Percentiles rank a stretch among this genome's conserved stretches.
Conservation (phyloP, 1,284 basidiomycete genomes). For the Mycena sp. region DNA sequence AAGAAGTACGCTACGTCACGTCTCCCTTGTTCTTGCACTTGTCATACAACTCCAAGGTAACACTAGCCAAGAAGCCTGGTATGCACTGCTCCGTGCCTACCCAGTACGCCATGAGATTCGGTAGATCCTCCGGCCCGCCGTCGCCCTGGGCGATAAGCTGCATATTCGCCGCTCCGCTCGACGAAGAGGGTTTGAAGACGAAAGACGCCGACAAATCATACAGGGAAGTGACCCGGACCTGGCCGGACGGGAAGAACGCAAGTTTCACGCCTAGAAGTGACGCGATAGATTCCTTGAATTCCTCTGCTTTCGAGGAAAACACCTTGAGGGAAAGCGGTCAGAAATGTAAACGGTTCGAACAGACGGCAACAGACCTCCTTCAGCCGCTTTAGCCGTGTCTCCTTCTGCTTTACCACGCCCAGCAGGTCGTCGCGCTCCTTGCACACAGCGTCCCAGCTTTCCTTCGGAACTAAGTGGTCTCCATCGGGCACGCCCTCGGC, state of each 20-base stretch:
- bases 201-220: conserved; percentile 79
- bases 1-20: not conserved
- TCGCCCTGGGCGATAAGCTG: conserved; percentile 76
- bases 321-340: conserved; percentile 49
- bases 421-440: conserved; percentile 71
- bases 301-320: conserved; percentile 78
- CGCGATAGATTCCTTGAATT: conserved; percentile 84
- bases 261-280: conserved; percentile 87
- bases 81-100: conserved; percentile 77
- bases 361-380: conserved; percentile 60
- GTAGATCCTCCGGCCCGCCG: conserved; percentile 73
- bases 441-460: conserved; percentile 73
- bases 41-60: conserved; percentile 81
- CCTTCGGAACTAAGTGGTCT: conserved; percentile 66
- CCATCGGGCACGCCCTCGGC: conserved; percentile 30
- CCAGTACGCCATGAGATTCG: conserved; percentile 76
- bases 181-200: conserved; percentile 72
- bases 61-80: conserved; percentile 78
- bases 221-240: conserved; percentile 84
- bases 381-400: conserved; percentile 78
- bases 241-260: conserved; percentile 85
- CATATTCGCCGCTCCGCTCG: conserved; percentile 50
- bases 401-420: conserved; percentile 70
- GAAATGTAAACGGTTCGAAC: not conserved
- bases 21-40: conserved; percentile 51